These are phyloP conservation scores for Agroathelia rolfsii DNA, from an alignment of 1,284 basidiomycete genomes.

Conservation along the genomic window DNA sequence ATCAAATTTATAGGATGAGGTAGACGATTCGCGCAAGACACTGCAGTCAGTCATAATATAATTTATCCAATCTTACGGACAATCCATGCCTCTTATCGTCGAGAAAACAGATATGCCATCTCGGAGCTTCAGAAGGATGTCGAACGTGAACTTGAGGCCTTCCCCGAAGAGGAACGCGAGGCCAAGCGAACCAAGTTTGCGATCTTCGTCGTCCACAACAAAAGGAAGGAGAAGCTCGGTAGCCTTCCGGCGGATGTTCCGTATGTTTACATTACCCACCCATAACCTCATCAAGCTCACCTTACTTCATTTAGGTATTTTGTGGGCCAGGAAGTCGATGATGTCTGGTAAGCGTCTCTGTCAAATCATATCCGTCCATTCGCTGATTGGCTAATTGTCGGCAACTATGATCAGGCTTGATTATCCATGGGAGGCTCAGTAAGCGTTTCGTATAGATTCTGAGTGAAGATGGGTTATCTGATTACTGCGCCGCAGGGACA, in stretches of 20 bases:
- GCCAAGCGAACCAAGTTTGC: constrained; percentile 74
- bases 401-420: constrained; percentile 77
- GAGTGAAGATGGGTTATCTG: constrained; percentile 9
- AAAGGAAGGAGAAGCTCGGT: constrained; percentile 77
- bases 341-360: no score
- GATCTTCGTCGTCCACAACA: constrained; percentile 94
- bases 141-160: constrained; percentile 54
- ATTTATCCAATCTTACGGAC: no score
- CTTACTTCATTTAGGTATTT: constrained; percentile 43
- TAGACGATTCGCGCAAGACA: constrained; percentile 90
- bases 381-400: no score
- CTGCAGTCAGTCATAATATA: constrained; percentile 50
- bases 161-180: constrained; percentile 64
- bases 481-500: constrained; percentile 49
- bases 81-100: no score
- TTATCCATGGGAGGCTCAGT: constrained; percentile 78
- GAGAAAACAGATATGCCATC: constrained; percentile 64
- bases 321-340: constrained; percentile 54
- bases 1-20: constrained; percentile 61
- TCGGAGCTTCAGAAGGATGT: constrained; percentile 83
- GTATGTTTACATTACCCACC: no score
- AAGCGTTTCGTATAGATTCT: constrained; percentile 22
- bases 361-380: constrained; percentile 11
- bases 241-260: constrained; percentile 54
- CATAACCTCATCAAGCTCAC: constrained; percentile 7